Evolutionary conservation across 73 alveolate species (phyloP).

Genomic region (Blepharisma japonicum): DNA sequence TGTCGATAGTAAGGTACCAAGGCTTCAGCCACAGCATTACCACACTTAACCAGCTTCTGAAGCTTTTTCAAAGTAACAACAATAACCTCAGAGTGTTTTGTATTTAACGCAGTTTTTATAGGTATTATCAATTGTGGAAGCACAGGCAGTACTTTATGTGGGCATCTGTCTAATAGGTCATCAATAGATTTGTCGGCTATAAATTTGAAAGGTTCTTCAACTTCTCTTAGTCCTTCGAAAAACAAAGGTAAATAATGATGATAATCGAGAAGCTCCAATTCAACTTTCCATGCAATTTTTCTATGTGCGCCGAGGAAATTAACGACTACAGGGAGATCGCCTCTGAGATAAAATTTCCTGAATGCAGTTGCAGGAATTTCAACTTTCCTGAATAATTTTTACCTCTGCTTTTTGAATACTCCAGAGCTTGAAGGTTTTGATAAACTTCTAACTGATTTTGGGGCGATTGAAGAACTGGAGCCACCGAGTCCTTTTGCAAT

Average conservation of each 20-base stretch:
- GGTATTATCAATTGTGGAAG: slow-evolving; percentile 98
- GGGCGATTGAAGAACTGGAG: slow-evolving; percentile 12
- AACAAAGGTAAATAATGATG: slow-evolving; percentile 92
- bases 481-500: slow-evolving; percentile 21
- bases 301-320: slow-evolving; percentile 53
- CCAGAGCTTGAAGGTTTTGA: slow-evolving; percentile 21
- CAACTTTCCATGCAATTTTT: slow-evolving; percentile 61
- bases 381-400: not conserved
- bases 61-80: slow-evolving; percentile 82
- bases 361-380: slow-evolving; percentile 35
- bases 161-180: slow-evolving; percentile 83
- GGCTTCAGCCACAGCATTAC: slow-evolving; percentile 99
- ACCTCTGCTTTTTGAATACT: slow-evolving; percentile 23
- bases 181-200: slow-evolving; percentile 94
- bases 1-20: slow-evolving; percentile 99
- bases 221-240: slow-evolving; percentile 97
- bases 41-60: slow-evolving; percentile 64
- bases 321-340: slow-evolving; percentile 61
- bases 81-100: slow-evolving; percentile 83
- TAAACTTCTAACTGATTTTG: not conserved
- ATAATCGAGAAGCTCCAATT: slow-evolving; percentile 70
- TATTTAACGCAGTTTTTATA: slow-evolving; percentile 84
- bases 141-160: slow-evolving; percentile 91
- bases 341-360: slow-evolving; percentile 57
- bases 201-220: slow-evolving; percentile 94